Evolutionary conservation across 2,329 filamentous ascomycete species (phyloP).

Genomic region (Ceratocystis eucalypticola): DNA sequence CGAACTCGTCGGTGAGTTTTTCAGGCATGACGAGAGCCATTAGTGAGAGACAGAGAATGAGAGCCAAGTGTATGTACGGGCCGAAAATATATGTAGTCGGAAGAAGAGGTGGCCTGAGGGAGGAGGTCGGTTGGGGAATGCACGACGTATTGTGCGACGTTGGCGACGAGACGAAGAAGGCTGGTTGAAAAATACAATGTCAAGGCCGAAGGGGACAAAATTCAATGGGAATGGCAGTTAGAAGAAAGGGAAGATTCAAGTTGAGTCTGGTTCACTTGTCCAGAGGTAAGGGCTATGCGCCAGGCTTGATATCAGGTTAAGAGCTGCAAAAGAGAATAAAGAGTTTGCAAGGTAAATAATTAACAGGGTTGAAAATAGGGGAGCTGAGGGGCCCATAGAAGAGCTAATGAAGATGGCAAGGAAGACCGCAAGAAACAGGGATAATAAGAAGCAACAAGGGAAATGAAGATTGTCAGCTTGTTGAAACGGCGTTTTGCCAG

Average conservation of each 20-base stretch:
- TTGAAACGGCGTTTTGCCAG: too few relatives aligned
- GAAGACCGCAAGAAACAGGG: neutral
- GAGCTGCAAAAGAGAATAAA: conserved; percentile 2
- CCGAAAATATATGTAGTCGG: neutral
- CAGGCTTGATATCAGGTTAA: neutral
- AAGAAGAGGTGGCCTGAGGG: neutral
- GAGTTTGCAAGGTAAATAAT: neutral
- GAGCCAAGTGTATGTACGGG: too few relatives aligned
- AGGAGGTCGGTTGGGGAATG: neutral
- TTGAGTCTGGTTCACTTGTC: too few relatives aligned
- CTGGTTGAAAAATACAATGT: too few relatives aligned
- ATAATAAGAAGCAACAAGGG: neutral
- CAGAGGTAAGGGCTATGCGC: neutral
- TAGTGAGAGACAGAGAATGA: neutral
- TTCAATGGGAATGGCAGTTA: too few relatives aligned
- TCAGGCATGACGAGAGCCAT: conserved; percentile 34
- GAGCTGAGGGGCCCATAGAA: neutral
- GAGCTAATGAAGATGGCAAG: neutral
- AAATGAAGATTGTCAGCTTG: neutral
- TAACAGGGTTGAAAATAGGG: neutral
- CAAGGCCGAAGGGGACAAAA: too few relatives aligned
- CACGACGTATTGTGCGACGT: too few relatives aligned
- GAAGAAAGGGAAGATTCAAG: too few relatives aligned
- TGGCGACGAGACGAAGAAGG: too few relatives aligned
- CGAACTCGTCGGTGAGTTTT: conserved; percentile 46